Conservation (phyloP, 2,329 filamentous ascomycete genomes). For the Nigrograna mackinnonii region DNA sequence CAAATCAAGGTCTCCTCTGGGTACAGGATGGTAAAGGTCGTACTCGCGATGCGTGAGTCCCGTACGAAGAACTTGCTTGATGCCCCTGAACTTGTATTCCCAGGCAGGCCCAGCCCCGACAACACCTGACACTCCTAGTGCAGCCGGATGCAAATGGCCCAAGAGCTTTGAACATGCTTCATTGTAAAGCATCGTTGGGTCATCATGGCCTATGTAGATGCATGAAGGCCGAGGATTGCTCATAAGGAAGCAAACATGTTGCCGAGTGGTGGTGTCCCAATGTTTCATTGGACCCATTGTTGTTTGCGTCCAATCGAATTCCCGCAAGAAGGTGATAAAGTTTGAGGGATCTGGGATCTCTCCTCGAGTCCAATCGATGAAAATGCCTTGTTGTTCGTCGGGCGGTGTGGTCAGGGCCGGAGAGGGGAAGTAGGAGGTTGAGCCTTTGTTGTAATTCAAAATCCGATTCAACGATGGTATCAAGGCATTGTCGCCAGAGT, state of each 20-base stretch:
- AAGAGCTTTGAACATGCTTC: slow-evolving; percentile 17
- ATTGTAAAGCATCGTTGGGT: slow-evolving; percentile 30
- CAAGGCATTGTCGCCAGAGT: too few relatives aligned
- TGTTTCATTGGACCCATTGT: slow-evolving; percentile 46
- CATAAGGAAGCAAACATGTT: slow-evolving; percentile 19
- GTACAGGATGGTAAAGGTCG: slow-evolving; percentile 63
- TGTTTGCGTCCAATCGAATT: slow-evolving; percentile 48
- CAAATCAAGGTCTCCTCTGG: slow-evolving; percentile 65
- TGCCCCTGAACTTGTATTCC: slow-evolving; percentile 7
- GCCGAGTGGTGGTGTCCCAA: slow-evolving; percentile 50
- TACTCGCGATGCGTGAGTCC: slow-evolving; percentile 41
- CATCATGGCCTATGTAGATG: slow-evolving; percentile 43
- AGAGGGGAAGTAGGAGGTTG: too few relatives aligned
- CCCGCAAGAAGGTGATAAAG: slow-evolving; percentile 34
- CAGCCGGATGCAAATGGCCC: slow-evolving; percentile 49
- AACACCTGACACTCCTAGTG: slow-evolving; percentile 60
- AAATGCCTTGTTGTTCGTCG: not conserved
- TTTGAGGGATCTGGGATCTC: slow-evolving; percentile 9
- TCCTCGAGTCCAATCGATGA: slow-evolving; percentile 33
- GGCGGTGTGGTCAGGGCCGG: not conserved
- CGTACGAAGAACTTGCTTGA: slow-evolving; percentile 3
- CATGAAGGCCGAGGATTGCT: slow-evolving; percentile 6
- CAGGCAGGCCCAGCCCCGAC: slow-evolving; percentile 73
- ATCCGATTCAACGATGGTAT: too few relatives aligned
- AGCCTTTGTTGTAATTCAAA: too few relatives aligned